Percentiles rank a stretch among this genome's conserved stretches.
These are phyloP conservation scores for Podila epigama DNA, from an alignment of 192 early-diverging fungal genomes.

Conservation along the genomic window DNA sequence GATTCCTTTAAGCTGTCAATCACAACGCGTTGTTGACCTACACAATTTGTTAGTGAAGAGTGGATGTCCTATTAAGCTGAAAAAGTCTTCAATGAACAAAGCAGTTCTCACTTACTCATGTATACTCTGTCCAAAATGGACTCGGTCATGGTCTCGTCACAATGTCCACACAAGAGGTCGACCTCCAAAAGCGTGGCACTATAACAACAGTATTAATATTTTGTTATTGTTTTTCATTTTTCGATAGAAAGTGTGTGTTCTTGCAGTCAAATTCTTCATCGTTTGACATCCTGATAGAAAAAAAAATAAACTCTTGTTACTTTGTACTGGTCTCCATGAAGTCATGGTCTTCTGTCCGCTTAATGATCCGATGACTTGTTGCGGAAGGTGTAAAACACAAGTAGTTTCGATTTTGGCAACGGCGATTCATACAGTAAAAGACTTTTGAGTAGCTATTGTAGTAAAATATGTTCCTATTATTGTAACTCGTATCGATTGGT, in stretches of 20 bases:
- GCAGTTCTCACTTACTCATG: slow-evolving; percentile 10
- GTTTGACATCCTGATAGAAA: background rate
- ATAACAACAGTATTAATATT: background rate
- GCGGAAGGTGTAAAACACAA: slow-evolving; percentile 31
- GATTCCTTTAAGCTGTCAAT: background rate
- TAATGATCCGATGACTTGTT: slow-evolving; percentile 28
- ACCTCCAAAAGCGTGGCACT: slow-evolving; percentile 35
- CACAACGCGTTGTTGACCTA: slow-evolving; percentile 13
- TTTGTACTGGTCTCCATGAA: slow-evolving; percentile 50
- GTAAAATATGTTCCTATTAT: background rate
- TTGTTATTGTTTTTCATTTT: too few species aligned
- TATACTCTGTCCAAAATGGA: slow-evolving; percentile 41
- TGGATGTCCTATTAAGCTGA: background rate
- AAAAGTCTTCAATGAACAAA: background rate
- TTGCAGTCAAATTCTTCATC: background rate
- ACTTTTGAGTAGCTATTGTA: slow-evolving; percentile 43
- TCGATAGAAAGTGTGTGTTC: too few species aligned
- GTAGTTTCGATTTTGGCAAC: slow-evolving; percentile 42
- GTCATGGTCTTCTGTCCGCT: slow-evolving; percentile 27
- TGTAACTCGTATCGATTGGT: background rate
- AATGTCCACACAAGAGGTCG: slow-evolving; percentile 40
- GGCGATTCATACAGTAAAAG: slow-evolving; percentile 30
- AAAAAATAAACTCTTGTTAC: background rate
- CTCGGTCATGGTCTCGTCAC: slow-evolving; percentile 37
- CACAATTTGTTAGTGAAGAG: background rate